Percentiles rank a stretch among this genome's conserved stretches.
These are phyloP conservation scores for Leccinum imitatum DNA, from an alignment of 768 basidiomycete genomes.

Conservation along the genomic window DNA sequence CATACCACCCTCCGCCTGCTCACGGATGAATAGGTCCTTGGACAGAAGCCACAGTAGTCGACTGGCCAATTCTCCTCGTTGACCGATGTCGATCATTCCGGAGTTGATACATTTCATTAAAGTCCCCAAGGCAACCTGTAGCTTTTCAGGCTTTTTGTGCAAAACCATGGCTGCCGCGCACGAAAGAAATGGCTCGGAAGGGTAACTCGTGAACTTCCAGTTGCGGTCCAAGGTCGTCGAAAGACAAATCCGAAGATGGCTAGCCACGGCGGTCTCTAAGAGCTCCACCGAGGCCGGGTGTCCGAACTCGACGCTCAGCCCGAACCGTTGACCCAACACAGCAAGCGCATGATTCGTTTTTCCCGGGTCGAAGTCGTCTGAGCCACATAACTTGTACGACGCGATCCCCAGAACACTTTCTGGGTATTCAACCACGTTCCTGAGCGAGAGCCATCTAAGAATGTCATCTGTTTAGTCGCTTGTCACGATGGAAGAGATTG, in stretches of 20 bases:
- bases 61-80: conserved; percentile 7
- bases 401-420: neutral
- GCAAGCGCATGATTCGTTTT: neutral
- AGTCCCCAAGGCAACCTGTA: neutral
- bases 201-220: conserved; percentile 15
- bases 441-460: conserved; percentile 11
- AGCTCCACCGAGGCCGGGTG: conserved; percentile 1
- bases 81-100: conserved; percentile 9
- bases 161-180: conserved; percentile 5
- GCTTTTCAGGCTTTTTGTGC: neutral
- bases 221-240: conserved; percentile 5
- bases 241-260: conserved; percentile 14
- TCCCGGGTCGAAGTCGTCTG: neutral
- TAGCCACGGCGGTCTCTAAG: conserved; percentile 10
- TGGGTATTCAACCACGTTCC: neutral
- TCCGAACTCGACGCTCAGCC: conserved; percentile 4
- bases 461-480: neutral
- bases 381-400: neutral
- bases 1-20: neutral
- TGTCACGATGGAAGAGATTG: too few relatives aligned
- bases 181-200: conserved; percentile 21
- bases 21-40: neutral
- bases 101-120: neutral
- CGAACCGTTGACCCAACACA: conserved; percentile 7
- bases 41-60: conserved; percentile 5